A percentile compares a stretch with the other conserved stretches of the same genome.
Conservation (phyloP, 148 eudicot species). For the Camellia sinensis region DNA sequence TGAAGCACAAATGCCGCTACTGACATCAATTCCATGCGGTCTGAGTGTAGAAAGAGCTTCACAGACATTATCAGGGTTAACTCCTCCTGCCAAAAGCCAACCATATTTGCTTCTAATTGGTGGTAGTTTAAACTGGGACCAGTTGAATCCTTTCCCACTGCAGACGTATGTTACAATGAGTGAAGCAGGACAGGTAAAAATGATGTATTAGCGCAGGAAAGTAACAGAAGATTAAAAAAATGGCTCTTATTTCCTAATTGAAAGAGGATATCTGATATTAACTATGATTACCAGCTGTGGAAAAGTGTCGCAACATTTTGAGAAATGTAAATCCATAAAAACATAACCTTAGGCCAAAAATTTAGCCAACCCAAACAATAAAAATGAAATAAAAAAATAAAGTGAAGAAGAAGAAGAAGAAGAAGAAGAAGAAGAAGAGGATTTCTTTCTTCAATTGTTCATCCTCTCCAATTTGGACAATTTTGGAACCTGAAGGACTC, state of each 20-base stretch:
- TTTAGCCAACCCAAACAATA: not conserved
- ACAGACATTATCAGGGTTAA: slow-evolving; percentile 57
- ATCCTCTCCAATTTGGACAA: no score
- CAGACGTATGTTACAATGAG: slow-evolving; percentile 15
- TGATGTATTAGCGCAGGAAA: not conserved
- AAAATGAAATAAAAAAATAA: not conserved
- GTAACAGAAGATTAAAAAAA: not conserved
- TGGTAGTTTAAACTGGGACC: slow-evolving; percentile 73
- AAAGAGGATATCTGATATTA: not conserved
- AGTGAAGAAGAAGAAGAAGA: not conserved
- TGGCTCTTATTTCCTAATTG: not conserved
- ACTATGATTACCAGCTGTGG: not conserved
- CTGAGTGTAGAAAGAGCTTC: slow-evolving; percentile 63
- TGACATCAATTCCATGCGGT: slow-evolving; percentile 84
- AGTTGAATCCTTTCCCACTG: slow-evolving; percentile 88
- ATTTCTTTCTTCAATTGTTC: no score
- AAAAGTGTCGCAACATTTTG: not conserved
- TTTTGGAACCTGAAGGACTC: no score
- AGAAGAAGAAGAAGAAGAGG: no score
- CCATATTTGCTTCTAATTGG: slow-evolving; percentile 66
- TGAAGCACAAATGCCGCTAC: slow-evolving; percentile 78
- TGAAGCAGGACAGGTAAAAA: not conserved
- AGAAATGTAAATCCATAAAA: not conserved
- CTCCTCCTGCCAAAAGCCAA: slow-evolving; percentile 93
- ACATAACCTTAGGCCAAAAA: not conserved